Base-by-base conservation (phyloP, 108 stramenopile species). In the Pseudonitzschia pungens region DNA sequence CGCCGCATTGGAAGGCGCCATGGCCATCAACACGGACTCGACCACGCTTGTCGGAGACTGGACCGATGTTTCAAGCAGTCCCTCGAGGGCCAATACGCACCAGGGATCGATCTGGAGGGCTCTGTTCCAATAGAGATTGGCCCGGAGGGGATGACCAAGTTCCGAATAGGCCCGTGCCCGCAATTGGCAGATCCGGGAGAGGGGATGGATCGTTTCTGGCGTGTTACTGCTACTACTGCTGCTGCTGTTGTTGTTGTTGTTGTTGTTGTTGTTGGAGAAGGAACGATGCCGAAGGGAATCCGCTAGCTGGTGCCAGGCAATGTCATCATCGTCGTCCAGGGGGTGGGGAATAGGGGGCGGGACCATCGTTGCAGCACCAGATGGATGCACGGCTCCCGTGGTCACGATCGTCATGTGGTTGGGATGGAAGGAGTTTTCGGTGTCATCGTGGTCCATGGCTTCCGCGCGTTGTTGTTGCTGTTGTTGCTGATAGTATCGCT, bases 81-180 rank as follows among this genome's bases (percentile, higher is more conserved):
- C 78, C 27, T 88, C 84, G 78, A 85, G 81, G 4, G 93, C 90
- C 48, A 84, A 74, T 16, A 88, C 80, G 69, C 88, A 89, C 56
- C 74, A 69, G 11, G 76, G 58, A 81, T 94, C 93, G 21, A 91
- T 81, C 26, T 76, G 60, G 22, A 94, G 65, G 4, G 90, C 86
- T 26, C 82, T 72, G 65, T 79, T 84, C 63, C 87, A 81, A 50
- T 81, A 94, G 0, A 80, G 51, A 12, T 87, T 69, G 15, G 89
- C 88, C 20, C 93, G 81, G 22, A 77, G 72, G 14, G 87, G 86
- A 81, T 94, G 89, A 7, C 87, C 88, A 16, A 85, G 70, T 65
- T 86, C 87, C 41, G 85, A 77, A 65, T 86, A 88, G 42, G 88
- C 89, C 12, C 69, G 75, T 32, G 86, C 93, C 8, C 88, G 73